Evolutionary conservation across 2,329 filamentous ascomycete genomes (phyloP).

Genomic region (Fusarium verticillioides): DNA sequence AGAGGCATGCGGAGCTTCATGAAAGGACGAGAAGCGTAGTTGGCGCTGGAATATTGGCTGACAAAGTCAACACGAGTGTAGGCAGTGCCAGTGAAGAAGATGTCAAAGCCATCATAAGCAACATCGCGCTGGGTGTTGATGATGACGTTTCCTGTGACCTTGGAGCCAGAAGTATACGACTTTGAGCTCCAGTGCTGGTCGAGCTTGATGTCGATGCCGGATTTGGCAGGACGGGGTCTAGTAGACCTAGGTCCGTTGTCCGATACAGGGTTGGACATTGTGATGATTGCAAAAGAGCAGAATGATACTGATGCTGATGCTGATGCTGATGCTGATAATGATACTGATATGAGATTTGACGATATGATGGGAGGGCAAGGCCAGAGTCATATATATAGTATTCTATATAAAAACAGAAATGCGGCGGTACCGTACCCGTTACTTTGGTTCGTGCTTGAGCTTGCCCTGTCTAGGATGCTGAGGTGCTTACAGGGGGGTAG

Average conservation of each 20-base stretch:
- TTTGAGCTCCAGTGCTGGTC: slow-evolving; percentile 65
- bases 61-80: slow-evolving; percentile 64
- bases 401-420: slow-evolving; percentile 32
- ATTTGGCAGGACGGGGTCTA: slow-evolving; percentile 36
- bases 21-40: slow-evolving; percentile 62
- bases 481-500: slow-evolving; percentile 34
- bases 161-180: slow-evolving; percentile 66
- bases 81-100: slow-evolving; percentile 62
- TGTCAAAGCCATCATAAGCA: slow-evolving; percentile 63
- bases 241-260: slow-evolving; percentile 40
- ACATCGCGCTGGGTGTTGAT: slow-evolving; percentile 59
- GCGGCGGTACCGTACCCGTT: slow-evolving; percentile 37
- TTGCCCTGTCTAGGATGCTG: slow-evolving; percentile 33
- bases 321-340: slow-evolving; percentile 33
- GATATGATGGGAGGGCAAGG: slow-evolving; percentile 22
- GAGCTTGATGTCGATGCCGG: slow-evolving; percentile 60
- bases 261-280: slow-evolving; percentile 42
- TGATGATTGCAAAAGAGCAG: slow-evolving; percentile 29
- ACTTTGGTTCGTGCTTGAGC: slow-evolving; percentile 36
- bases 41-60: slow-evolving; percentile 59
- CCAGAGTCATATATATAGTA: slow-evolving; percentile 41
- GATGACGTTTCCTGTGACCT: slow-evolving; percentile 60
- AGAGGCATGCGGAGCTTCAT: slow-evolving; percentile 68
- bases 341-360: slow-evolving; percentile 31
- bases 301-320: slow-evolving; percentile 16